Evolutionary conservation across 306 rosid genomes (phyloP), one percentile per base, ranked within the genome.

Genomic region (Trifolium subterraneum): DNA sequence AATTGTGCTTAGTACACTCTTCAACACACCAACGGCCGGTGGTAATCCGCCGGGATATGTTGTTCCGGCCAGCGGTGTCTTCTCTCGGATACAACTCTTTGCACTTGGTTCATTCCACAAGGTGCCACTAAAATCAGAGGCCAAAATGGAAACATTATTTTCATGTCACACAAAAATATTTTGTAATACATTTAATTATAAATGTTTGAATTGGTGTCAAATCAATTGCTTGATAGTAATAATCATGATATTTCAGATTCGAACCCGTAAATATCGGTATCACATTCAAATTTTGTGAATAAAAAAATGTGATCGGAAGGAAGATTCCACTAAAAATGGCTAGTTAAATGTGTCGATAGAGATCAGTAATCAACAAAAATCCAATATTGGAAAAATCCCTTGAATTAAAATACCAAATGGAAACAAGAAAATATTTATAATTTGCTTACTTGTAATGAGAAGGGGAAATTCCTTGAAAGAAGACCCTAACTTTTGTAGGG

Each of bases 381-480:
- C 8, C 18, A 7, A 4, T 15, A 9, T 6, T 35, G 8, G 38
- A 1, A 47, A 15, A 15, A 48, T 7, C 14, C 8, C 1, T 29
- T 29, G 33, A 29, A 29, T 29, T 29, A 48, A 15, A 15, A 50
- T 7, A n/a, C 8, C 1, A 8, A 2, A 77, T 47, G 12, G 11
- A 78, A 7, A 60, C 39, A 66, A 52, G 39, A 42, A 35, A 6
- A n/a, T 55, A 9, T 29, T 23, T 48, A 38, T 54, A 23, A 10
- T 8, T 39, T 70, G 67, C 81, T 83, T 88, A 94, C 99, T 90
- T 90, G 89, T 94, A 94, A 80, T 94, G 99, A 67, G 99, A 87
- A 10, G 97, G 99, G 5, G 97, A 94, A 83, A 94, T 94, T 29
- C 99, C 99, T 81, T 92, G 95, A 79, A 88, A 94, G 91, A 90